Base-by-base conservation (phyloP, 306 rosid species). In the Hippophae rhamnoides region DNA sequence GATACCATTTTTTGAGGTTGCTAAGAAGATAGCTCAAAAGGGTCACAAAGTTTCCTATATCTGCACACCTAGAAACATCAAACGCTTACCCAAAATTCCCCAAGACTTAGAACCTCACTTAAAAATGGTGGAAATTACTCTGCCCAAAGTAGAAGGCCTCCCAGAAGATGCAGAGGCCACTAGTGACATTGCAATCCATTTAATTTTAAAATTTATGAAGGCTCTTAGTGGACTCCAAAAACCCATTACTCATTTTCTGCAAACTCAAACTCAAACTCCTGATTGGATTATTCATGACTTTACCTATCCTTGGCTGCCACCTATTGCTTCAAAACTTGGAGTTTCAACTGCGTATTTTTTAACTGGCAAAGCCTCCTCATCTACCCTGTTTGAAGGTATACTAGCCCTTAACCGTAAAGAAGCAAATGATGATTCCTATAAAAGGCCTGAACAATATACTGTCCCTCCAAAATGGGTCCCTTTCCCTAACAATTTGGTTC, bases 141-240 rank as follows among this genome's bases (percentile, higher is more conserved):
- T 53, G 38, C 38, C 57, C 4, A 38, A 8, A 14, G 7, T 53
- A 1, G 57, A 53, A 0, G 41, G 23, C n/a, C 7, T 53, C 5
- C 57, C 57, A 5, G 57, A 53, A 25, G 23, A 26, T 5, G 57
- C 57, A 8, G 57, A 53, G 57, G 31, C 57, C 31, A 53, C 57
- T 18, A 18, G 5, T 9, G 57, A 53, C 2, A 1, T 53, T 5
- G 41, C 57, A 26, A 2, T 12, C 9, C 1, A 7, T 40, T 18
- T 18, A 18, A 6, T 18, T 13, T 40, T 5, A 3, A 8, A 7
- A 31, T 40, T 53, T 40, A 53, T 18, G 12, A 53, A 18, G 18
- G 57, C 57, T 53, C 4, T 12, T 8, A 38, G 26, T 53, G 14
- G 26, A 12, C 40, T 53, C 41, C 7, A 23, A 25, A 5, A 52